A percentile compares a stretch with the other conserved stretches of the same genome.
Conservation (phyloP, 352 stramenopile genomes). For the Globisporangium spiculum region DNA sequence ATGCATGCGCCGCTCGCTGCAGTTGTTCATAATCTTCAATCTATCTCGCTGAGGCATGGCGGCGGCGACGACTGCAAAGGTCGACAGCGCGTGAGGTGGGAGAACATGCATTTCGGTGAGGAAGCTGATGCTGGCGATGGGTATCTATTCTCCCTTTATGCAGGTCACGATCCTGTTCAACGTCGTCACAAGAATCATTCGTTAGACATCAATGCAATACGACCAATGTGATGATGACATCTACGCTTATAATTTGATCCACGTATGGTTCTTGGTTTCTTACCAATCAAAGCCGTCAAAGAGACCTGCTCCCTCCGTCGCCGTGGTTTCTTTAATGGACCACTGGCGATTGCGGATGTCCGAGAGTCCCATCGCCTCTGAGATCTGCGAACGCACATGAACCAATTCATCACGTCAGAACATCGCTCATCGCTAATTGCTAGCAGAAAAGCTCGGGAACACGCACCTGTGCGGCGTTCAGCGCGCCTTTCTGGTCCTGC, state of each 20-base stretch:
- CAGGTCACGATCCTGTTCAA: constrained; percentile 82
- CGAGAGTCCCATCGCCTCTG: constrained; percentile 96
- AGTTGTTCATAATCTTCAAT: constrained; percentile 2
- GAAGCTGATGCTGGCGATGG: background rate
- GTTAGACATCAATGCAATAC: background rate
- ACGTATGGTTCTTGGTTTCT: background rate
- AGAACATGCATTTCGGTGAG: background rate
- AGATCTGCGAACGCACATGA: constrained; percentile 82
- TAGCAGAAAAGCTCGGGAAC: background rate
- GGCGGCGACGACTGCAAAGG: background rate
- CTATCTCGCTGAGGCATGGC: background rate
- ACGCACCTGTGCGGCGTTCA: constrained; percentile 82
- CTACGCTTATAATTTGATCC: no score
- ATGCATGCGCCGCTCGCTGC: background rate
- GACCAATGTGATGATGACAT: no score
- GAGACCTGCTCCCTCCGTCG: constrained; percentile 96
- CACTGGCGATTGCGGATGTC: constrained; percentile 99
- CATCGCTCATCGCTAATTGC: background rate
- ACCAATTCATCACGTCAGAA: background rate
- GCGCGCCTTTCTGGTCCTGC: constrained; percentile 96
- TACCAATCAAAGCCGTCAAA: constrained; percentile 99
- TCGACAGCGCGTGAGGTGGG: background rate
- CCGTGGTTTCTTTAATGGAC: constrained; percentile 99
- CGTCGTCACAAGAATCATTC: background rate
- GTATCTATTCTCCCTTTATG: constrained; percentile 83